Evolutionary conservation across 805 yeast genomes (phyloP), one percentile per base, ranked within the genome.

Genomic region (Sugiyamaella lignohabitans): DNA sequence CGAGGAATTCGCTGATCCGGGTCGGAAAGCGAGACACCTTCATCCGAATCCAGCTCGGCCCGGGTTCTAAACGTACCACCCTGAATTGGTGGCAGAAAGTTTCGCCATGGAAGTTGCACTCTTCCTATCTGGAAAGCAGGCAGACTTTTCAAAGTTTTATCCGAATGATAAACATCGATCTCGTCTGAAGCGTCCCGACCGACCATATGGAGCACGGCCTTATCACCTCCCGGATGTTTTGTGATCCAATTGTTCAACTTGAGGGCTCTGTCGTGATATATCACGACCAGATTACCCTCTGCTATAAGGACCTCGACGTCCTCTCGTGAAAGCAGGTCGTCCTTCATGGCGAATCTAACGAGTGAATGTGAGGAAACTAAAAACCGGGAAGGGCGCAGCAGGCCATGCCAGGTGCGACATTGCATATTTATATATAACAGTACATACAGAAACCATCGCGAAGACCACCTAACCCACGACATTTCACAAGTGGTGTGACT

Each of bases 181-280:
- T 88, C 96, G 61, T 87, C 95, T 0, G 93, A 82, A 18, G 95
- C 95, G 64, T 87, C 95, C 47, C 91, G 68, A 1, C 96, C 96
- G 2, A 87, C 76, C 82, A 87, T 73, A 64, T 88, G 96, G 56
- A 70, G 71, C 4, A 88, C 80, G 1, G 94, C 89, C 58, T 79
- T 84, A 49, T 82, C 89, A 3, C 96, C 96, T 14, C 96, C 96
- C 0, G 96, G 96, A 63, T 87, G 96, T 43, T 57, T 70, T 21
- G 69, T 70, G 30, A 87, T 63, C 96, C 95, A 87, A 5, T 65
- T 53, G 46, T 87, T 80, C 48, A 88, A 68, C 53, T 79, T 75
- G 37, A 87, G 68, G 3, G 84, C 94, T 18, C 65, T 50, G 40
- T 73, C 66, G 32, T 80, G 69, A 59, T 78, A 82, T 2, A 87